Base-by-base conservation (phyloP, 2,329 filamentous ascomycete species). In the Talaromyces sp. region DNA sequence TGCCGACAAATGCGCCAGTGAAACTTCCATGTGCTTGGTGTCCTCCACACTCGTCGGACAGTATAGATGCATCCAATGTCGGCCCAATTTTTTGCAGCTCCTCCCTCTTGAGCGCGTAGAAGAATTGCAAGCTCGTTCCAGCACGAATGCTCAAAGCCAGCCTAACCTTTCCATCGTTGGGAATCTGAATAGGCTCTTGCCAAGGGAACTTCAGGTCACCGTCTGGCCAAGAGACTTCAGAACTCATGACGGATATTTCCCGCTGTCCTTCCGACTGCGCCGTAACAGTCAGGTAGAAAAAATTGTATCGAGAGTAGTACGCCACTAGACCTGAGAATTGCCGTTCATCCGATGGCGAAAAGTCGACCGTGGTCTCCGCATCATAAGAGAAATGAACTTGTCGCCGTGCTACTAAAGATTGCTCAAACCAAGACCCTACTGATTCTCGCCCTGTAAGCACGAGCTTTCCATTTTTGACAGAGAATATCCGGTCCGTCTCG, bases 321-420 rank as follows among this genome's bases (percentile, higher is more conserved):
- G 59, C 59, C 6, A 61, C 48, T 35, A 61, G 59, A 24, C 59
- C 59, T 11, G 59, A 54, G 17, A 54, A 61, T 50, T 61, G 54
- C 10, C 59, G 48, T 41, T 61, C 59, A 57, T 61, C 59, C 3
- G 50, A 35, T 17, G 59, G 59, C 5, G 54, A 61, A 14, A 61
- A 61, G 5, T 57, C 54, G 24, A 57, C 27, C 32, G 57, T 54
- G 3, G 59, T 61, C 31, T 61, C 59, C 48, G 59, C 59, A 24
- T 61, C 59, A 50, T 61, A 61, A 29, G 59, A 61, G 38, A 61
- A 61, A 61, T 61, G 59, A 2, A 50, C 57, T 19, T 61, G 59
- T 27, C 59, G 59, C 19, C 59, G 59, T 41, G 59, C 59, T 29
- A 61, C 59, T 10, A 61, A 27, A 29, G 59, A 35, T 46, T 61